These are phyloP conservation scores for Saussurea involucrata DNA, from an alignment of 129 eudicot species.

Conservation along the genomic window DNA sequence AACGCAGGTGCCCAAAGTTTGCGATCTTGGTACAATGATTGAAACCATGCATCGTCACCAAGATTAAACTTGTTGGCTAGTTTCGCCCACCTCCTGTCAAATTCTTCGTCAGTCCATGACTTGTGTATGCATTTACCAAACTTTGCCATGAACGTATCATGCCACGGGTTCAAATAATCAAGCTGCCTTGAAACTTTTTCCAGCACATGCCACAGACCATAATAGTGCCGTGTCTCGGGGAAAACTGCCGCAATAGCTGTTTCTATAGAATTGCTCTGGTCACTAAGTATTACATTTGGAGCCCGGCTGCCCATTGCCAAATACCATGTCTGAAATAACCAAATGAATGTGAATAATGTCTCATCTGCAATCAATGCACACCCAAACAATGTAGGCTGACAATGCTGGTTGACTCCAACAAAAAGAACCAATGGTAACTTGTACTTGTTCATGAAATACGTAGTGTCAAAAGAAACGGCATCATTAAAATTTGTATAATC, in stretches of 20 bases:
- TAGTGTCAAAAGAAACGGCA: conserved; percentile 80
- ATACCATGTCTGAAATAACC: conserved; percentile 88
- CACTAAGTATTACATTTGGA: conserved; percentile 71
- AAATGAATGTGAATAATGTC: conserved; percentile 59
- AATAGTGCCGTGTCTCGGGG: conserved; percentile 59
- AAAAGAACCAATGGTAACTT: conserved; percentile 76
- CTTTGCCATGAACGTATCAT: conserved; percentile 57
- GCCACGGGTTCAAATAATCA: conserved; percentile 63
- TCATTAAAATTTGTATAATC: conserved; percentile 68
- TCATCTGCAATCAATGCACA: conserved; percentile 91
- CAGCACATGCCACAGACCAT: conserved; percentile 61
- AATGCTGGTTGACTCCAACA: conserved; percentile 81
- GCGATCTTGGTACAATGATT: conserved; percentile 63
- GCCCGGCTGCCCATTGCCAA: conserved; percentile 76
- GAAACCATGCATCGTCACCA: conserved; percentile 66
- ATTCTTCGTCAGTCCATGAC: conserved; percentile 73
- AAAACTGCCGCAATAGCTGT: conserved; percentile 62
- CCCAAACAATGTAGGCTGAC: conserved; percentile 80
- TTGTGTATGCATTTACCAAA: conserved; percentile 58
- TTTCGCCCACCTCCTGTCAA: conserved; percentile 73
- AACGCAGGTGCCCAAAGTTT: conserved; percentile 79
- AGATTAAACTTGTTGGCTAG: conserved; percentile 60
- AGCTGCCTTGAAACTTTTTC: conserved; percentile 61
- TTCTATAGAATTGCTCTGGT: conserved; percentile 58
- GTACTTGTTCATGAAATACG: conserved; percentile 60